These are phyloP conservation scores for Globisporangium nagaii DNA, from an alignment of 352 stramenopile species.

Conservation along the genomic window DNA sequence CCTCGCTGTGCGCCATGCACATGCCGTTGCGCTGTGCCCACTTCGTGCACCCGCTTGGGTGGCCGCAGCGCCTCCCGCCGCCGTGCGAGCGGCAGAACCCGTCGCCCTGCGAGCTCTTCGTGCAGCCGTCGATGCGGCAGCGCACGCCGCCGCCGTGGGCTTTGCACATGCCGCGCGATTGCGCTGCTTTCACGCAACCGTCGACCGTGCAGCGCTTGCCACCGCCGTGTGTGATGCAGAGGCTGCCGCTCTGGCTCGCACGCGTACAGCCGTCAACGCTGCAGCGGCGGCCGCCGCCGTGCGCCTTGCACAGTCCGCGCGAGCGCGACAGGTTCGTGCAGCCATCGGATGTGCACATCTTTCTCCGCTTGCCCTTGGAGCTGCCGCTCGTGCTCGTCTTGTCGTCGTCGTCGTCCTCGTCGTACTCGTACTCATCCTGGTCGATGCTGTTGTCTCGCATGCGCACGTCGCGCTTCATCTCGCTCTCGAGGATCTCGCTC, in stretches of 20 bases:
- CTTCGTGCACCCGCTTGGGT: conserved; percentile 67
- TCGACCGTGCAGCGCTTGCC: conserved; percentile 82
- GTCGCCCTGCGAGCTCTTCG: conserved; percentile 78
- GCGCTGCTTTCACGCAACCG: conserved; percentile 69
- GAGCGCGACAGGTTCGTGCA: conserved; percentile 77
- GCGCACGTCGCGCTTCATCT: conserved; percentile 9
- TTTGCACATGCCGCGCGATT: conserved; percentile 83
- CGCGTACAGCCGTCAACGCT: conserved; percentile 75
- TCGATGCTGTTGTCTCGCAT: conserved; percentile 4
- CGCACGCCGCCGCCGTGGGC: conserved; percentile 74
- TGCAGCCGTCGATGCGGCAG: conserved; percentile 78
- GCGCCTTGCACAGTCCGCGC: conserved; percentile 70
- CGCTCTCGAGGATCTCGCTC: conserved; percentile 3
- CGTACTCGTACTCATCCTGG: conserved; percentile 11
- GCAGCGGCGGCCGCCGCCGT: conserved; percentile 68
- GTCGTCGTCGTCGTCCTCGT: conserved; percentile 17
- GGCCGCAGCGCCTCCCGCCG: conserved; percentile 62
- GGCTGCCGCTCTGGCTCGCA: conserved; percentile 70
- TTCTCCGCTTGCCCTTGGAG: conserved; percentile 50
- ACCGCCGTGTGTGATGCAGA: conserved; percentile 81
- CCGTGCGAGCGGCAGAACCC: conserved; percentile 81
- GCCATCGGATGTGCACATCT: conserved; percentile 75
- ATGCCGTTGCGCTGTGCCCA: conserved; percentile 82
- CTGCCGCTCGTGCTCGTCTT: conserved; percentile 12
- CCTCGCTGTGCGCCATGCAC: conserved; percentile 83